Evolutionary conservation across 164 flowering plant genomes (phyloP), one percentile per base, ranked within the genome.

Genomic region (Aristolochia fimbriata): DNA sequence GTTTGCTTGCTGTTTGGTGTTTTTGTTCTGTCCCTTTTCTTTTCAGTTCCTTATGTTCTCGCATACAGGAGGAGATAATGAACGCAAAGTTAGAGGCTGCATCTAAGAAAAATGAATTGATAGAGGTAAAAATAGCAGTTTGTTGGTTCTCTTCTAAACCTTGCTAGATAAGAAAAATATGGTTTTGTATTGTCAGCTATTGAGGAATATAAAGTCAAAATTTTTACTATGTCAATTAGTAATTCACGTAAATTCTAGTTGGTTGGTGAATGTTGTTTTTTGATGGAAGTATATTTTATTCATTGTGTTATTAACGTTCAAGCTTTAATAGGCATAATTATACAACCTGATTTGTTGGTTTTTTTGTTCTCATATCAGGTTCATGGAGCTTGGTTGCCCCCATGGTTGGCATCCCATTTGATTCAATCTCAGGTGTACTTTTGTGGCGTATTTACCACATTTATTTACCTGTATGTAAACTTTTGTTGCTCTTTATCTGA

Each of bases 331-430:
- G 21, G 54, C 27, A 45, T 55, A 10, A 21, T 3, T 17, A 8
- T 2, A 58, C 5, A 37, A 50, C 27, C 51, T 19, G 20, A n/a
- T 1, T 9, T 20, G 22, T 20, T 50, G 12, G 23, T 21, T 23
- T 53, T 62, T 41, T 5, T 53, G 41, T 19, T 62, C 45, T 21
- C 59, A 52, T 14, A 61, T 70, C 79, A 91, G 97, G 89, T 75
- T 71, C 94, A 89, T 74, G 84, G 94, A 62, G 85, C 97, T 63
- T 93, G 98, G 97, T 82, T 93, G 69, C 98, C 98, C 59, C 90
- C 83, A 50, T 89, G 98, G 98, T 80, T 93, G 71, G 88, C 83
- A 53, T 66, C 65, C 37, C 88, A 84, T 71, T 62, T 71, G 1
- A 27, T 66, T 57, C 71, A 60, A 33, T 75, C 56, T 62, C 85